These are phyloP conservation scores for Colletotrichum truncatum DNA, from an alignment of 2,329 filamentous ascomycete species.

Conservation along the genomic window DNA sequence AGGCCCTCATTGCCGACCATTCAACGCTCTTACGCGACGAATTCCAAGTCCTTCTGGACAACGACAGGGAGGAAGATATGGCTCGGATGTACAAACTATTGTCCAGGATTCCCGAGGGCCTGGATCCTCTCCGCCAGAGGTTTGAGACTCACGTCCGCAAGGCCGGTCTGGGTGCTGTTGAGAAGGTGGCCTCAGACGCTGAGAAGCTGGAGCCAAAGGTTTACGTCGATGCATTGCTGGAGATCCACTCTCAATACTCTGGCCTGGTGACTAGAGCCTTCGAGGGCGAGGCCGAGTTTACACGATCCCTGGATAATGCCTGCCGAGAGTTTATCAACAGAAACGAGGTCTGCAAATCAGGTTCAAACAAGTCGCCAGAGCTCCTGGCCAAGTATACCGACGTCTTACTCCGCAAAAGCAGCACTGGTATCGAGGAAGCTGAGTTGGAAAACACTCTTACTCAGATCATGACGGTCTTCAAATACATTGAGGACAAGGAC, in stretches of 20 bases:
- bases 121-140: constrained; percentile 85
- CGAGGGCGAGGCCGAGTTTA: constrained; percentile 95
- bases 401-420: constrained; percentile 89
- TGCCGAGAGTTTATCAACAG: constrained; percentile 98
- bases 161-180: constrained; percentile 85
- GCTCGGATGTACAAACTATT: constrained; percentile 95
- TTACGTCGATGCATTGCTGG: constrained; percentile 93
- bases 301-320: constrained; percentile 93
- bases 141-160: constrained; percentile 95
- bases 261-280: constrained; percentile 92
- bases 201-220: constrained; percentile 95
- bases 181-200: constrained; percentile 86
- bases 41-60: constrained; percentile 92
- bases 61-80: constrained; percentile 95
- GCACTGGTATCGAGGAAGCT: constrained; percentile 90
- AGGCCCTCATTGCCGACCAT: constrained; percentile 89
- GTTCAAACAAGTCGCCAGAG: constrained; percentile 93
- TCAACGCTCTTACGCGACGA: constrained; percentile 89
- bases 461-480: constrained; percentile 99
- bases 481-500: constrained; percentile 99
- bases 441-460: constrained; percentile 89
- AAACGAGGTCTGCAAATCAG: constrained; percentile 94
- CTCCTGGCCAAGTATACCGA: constrained; percentile 96
- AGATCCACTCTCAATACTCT: constrained; percentile 94
- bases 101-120: constrained; percentile 86